Percentiles rank a stretch among this genome's conserved stretches.
Conservation (phyloP, 495 filamentous ascomycete species). For the Trichocladium uniseriatum region DNA sequence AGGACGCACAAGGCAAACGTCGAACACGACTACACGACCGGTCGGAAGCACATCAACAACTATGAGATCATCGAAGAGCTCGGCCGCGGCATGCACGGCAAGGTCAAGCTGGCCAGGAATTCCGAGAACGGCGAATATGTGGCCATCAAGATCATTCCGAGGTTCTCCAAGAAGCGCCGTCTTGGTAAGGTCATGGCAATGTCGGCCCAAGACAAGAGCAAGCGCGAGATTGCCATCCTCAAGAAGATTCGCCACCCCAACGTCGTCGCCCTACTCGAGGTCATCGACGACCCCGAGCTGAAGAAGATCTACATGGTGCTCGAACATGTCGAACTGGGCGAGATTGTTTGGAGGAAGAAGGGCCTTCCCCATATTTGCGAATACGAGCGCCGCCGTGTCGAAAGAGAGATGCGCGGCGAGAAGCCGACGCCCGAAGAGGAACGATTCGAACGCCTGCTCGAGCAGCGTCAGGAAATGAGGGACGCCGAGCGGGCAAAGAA, state of each 20-base stretch:
- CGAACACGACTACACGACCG: conserved; percentile 76
- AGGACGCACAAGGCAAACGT: conserved; percentile 82
- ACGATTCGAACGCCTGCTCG: conserved; percentile 47
- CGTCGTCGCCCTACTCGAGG: conserved; percentile 87
- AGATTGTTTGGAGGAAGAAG: conserved; percentile 86
- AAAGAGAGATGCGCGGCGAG: conserved; percentile 58
- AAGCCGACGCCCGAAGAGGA: conserved; percentile 55
- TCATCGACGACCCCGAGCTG: conserved; percentile 90
- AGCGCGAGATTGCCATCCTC: conserved; percentile 92
- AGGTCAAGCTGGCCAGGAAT: conserved; percentile 88
- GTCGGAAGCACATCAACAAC: conserved; percentile 91
- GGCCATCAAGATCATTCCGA: conserved; percentile 95
- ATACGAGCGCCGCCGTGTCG: conserved; percentile 69
- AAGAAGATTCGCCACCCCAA: conserved; percentile 97
- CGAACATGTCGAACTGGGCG: conserved; percentile 86
- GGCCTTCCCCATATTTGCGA: conserved; percentile 68
- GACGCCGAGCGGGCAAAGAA: conserved; percentile 45
- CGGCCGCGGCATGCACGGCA: conserved; percentile 89
- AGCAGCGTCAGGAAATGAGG: conserved; percentile 47
- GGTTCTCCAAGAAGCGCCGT: conserved; percentile 85
- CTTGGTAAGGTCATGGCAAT: conserved; percentile 59
- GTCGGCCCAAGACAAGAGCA: conserved; percentile 81
- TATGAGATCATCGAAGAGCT: conserved; percentile 96
- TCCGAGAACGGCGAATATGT: conserved; percentile 68
- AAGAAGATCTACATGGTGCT: conserved; percentile 98